Evolutionary conservation across 106 monocot genomes (phyloP).

Genomic region (Ottelia alismoides): DNA sequence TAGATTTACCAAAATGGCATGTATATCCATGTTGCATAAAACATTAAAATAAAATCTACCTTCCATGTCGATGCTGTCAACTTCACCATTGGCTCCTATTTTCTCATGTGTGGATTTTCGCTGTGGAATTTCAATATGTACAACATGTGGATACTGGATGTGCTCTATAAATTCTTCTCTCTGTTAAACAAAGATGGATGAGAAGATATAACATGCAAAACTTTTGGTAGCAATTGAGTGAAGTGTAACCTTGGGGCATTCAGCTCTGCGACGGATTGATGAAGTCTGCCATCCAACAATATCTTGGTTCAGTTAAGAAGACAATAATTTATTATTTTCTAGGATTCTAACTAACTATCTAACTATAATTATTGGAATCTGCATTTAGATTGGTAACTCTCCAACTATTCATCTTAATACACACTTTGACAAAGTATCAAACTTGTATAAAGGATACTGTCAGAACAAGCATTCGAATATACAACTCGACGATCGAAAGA

Average conservation of each 20-base stretch:
- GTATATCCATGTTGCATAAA: too few species aligned
- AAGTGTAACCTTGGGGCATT: slow-evolving; percentile 65
- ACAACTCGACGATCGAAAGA: slow-evolving; percentile 56
- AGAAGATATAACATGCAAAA: slow-evolving; percentile 3
- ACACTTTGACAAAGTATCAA: too few species aligned
- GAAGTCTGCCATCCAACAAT: slow-evolving; percentile 92
- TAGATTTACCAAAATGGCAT: too few species aligned
- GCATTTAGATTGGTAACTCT: background rate
- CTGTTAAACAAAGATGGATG: slow-evolving; percentile 25
- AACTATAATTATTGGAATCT: background rate
- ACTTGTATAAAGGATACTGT: slow-evolving; percentile 99
- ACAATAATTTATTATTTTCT: background rate
- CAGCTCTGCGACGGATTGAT: slow-evolving; percentile 53
- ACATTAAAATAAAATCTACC: too few species aligned
- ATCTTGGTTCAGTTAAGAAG: slow-evolving; percentile 47
- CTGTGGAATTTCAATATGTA: slow-evolving; percentile 45
- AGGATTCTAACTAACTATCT: too few species aligned
- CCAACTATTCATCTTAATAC: background rate
- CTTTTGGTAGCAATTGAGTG: background rate
- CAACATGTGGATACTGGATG: slow-evolving; percentile 58
- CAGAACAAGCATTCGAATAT: slow-evolving; percentile 68
- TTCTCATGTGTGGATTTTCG: too few species aligned
- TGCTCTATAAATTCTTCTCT: slow-evolving; percentile 30
- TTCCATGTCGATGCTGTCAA: too few species aligned
- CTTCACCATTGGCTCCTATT: too few species aligned